Evolutionary conservation across 1,139 yeast genomes (phyloP), one percentile per base, ranked within the genome.

Genomic region (Hemisphaericaspora lyxosophila): DNA sequence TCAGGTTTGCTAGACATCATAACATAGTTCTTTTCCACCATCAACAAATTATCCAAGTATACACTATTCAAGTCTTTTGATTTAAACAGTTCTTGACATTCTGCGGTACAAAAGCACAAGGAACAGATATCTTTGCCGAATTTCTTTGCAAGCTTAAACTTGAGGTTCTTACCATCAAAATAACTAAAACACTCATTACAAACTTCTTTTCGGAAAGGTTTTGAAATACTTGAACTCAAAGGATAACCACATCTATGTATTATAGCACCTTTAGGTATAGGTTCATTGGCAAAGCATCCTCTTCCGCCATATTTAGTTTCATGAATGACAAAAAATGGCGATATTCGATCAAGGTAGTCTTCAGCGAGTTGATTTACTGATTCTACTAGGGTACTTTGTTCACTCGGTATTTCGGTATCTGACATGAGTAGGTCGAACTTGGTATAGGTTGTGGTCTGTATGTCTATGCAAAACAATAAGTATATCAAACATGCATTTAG

Each of bases 121-220:
- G 55, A 49, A 37, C 86, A 81, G 4, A 49, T 43, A 7, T 68
- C 70, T 2, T 77, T 59, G 48, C 88, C 82, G 47, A 82, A 80
- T 16, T 80, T 79, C 29, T 78, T 39, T 24, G 54, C 44, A 25
- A 64, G 39, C 38, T 64, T 70, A 28, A 48, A 49, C 44, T 75
- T 80, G 61, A 78, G 62, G 26, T 64, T 59, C 30, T 55, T 60
- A 1, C 86, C 85, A 48, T 68, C 57, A 30, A 67, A 64, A 50
- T 80, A 82, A 2, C 47, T 44, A 50, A 71, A 80, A 50, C 90
- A 83, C 41, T 54, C 50, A 4, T 73, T 67, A 51, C 90, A 83
- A 1, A 80, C 85, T 50, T 83, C 89, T 49, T 81, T 82, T 39
- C 78, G 72, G 54, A 79, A 82, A 5, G 78, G 80, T 41, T 71